Base-by-base conservation (phyloP, 768 basidiomycete species). In the Termitomyces sp. region DNA sequence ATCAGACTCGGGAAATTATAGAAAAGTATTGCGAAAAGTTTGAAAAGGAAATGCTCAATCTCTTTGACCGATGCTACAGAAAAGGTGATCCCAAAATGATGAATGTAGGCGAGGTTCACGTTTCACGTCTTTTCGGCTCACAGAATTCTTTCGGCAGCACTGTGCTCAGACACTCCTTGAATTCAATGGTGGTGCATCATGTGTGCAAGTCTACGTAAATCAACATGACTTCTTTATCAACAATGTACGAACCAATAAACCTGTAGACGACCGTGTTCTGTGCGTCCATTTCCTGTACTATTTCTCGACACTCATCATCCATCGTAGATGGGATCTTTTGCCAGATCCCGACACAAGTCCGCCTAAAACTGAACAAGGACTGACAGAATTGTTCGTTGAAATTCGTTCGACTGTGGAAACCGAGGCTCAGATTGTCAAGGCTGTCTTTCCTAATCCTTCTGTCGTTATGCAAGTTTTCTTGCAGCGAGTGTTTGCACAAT, bases 201-300 rank as follows among this genome's bases (percentile, higher is more conserved):
- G 97, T 68, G 91, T 99, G 5, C 95, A 98, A 72, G 93, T 98
- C 13, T 99, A 98, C 66, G 97, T 99, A 55, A 99, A 98, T 67
- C 97, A 99, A 69, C 97, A 99, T 65, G 97, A 98, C 70, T 99
- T 99, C 79, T 99, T 99, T 79, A 98, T 98, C 70, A 95, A 95
- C 69, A 85, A 92, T 54, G 86, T 93, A 39, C 86, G 89, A 36
- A 88, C 87, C 53, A 78, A 78, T 33, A 79, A 80, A 58, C 73
- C 80, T 14, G 72, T 74, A 40, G 78, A 83, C 33, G 86, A 88
- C 65, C 76, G 77, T n/a, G 51, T 81, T 55, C 69, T 89, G 84
- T 89, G 56, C 53, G 82, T 70, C 33, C 36, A 33, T 36, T 51
- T 9, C 7, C 26, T 40, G 37, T 20, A 37, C 22, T 53, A 18